Evolutionary conservation across 257 asterid species (phyloP).

Genomic region (Solanum bukasovii): DNA sequence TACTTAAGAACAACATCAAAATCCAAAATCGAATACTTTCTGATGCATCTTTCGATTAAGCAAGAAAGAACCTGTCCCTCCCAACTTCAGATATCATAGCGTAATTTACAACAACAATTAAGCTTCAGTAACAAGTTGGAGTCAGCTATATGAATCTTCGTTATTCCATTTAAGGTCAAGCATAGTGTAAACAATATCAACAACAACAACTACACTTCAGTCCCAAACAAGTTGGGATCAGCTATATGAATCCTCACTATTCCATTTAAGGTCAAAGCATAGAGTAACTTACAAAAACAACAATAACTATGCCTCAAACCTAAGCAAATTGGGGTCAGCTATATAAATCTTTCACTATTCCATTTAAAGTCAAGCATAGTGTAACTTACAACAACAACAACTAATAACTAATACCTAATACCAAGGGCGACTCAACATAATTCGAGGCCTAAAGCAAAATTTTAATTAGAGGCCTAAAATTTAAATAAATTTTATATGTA

Average conservation of each 20-base stretch:
- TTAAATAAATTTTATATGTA: no score
- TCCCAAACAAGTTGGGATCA: background rate
- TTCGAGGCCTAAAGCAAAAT: no score
- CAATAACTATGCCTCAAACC: background rate
- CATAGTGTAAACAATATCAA: background rate
- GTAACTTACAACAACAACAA: no score
- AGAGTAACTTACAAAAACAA: background rate
- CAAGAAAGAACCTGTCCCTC: background rate
- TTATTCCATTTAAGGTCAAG: background rate
- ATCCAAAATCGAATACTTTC: background rate
- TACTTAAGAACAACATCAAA: background rate
- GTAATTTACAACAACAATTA: background rate
- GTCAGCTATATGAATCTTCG: background rate
- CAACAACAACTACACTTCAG: background rate
- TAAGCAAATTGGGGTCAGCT: background rate
- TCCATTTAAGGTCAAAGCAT: background rate
- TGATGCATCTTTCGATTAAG: no score
- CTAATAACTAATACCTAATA: no score
- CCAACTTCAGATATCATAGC: background rate
- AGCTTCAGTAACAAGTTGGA: background rate
- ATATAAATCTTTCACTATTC: no score
- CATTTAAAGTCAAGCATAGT: no score
- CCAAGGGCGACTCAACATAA: no score
- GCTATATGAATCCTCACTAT: background rate
- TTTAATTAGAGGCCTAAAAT: no score